Conservation (phyloP, 805 yeast species). For the Tetrapisispora iriomotensis region DNA sequence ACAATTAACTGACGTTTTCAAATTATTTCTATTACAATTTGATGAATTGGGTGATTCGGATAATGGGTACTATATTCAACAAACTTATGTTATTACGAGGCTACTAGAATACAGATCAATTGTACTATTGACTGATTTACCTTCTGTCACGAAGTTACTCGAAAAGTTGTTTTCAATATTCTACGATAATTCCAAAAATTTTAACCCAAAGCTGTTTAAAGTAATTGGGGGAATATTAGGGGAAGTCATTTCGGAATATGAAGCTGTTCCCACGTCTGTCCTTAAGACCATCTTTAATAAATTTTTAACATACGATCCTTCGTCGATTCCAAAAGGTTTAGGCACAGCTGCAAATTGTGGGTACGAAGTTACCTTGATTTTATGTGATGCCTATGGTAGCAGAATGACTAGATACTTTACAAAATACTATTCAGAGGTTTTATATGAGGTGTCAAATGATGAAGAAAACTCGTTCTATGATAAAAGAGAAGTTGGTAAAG, state of each 20-base stretch:
- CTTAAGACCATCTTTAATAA: slow-evolving; percentile 56
- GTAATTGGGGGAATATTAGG: slow-evolving; percentile 61
- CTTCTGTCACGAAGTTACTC: slow-evolving; percentile 47
- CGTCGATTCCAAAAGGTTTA: slow-evolving; percentile 24
- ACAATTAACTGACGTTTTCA: slow-evolving; percentile 56
- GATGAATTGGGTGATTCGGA: slow-evolving; percentile 43
- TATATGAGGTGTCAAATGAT: slow-evolving; percentile 40
- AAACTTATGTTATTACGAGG: slow-evolving; percentile 53
- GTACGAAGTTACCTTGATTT: slow-evolving; percentile 50
- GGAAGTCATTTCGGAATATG: slow-evolving; percentile 66
- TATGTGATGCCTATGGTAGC: slow-evolving; percentile 64
- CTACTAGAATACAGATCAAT: slow-evolving; percentile 69
- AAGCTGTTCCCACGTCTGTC: slow-evolving; percentile 48
- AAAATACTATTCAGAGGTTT: slow-evolving; percentile 66
- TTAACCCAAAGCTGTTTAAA: slow-evolving; percentile 47
- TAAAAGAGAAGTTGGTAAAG: slow-evolving; percentile 20
- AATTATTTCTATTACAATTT: slow-evolving; percentile 55
- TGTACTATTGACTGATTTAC: slow-evolving; percentile 65
- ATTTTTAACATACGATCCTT: slow-evolving; percentile 35
- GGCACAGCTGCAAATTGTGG: slow-evolving; percentile 39
- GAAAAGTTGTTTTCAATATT: slow-evolving; percentile 49
- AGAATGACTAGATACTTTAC: slow-evolving; percentile 68
- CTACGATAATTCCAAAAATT: slow-evolving; percentile 40
- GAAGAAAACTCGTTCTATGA: slow-evolving; percentile 14
- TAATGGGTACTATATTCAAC: slow-evolving; percentile 56